Evolutionary conservation across 208 protist genomes (phyloP).

Genomic region (Crithidia brevicula): DNA sequence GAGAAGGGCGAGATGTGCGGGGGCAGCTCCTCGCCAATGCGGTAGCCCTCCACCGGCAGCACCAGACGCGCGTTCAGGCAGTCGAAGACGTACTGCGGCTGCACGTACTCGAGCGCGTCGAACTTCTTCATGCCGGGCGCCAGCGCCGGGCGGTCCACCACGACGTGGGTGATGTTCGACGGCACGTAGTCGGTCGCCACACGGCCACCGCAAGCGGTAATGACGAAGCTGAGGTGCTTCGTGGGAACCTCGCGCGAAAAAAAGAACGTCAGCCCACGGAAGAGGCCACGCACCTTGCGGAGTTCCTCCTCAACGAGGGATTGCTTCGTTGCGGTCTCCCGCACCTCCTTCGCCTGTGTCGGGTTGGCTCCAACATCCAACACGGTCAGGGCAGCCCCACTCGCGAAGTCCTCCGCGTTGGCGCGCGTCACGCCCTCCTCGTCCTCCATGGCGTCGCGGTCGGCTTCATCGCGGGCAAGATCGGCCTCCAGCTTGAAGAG

Average conservation of each 20-base stretch:
- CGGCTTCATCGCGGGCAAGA: conserved; percentile 56
- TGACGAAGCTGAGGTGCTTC: conserved; percentile 91
- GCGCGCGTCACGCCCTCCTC: conserved; percentile 28
- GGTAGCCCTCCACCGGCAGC: conserved; percentile 88
- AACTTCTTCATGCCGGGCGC: conserved; percentile 55
- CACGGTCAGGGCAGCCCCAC: conserved; percentile 27
- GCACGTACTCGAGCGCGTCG: conserved; percentile 91
- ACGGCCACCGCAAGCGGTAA: conserved; percentile 88
- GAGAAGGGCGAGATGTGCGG: conserved; percentile 94
- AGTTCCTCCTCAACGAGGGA: conserved; percentile 67
- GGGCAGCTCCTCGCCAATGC: conserved; percentile 88
- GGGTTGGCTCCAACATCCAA: conserved; percentile 29
- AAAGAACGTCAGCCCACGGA: conserved; percentile 84
- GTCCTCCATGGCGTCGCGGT: conserved; percentile 55
- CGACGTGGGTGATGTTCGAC: conserved; percentile 84
- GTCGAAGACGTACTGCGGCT: conserved; percentile 98
- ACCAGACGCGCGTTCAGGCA: conserved; percentile 93
- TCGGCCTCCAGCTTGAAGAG: conserved; percentile 96
- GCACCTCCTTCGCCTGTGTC: conserved; percentile 33
- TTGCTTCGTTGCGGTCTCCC: conserved; percentile 42
- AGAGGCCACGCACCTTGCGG: conserved; percentile 61
- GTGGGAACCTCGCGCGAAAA: conserved; percentile 91
- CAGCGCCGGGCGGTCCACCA: conserved; percentile 84
- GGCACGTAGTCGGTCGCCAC: conserved; percentile 72
- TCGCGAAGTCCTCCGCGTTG: conserved; percentile 37